These are phyloP conservation scores for Scutellospora calospora DNA, from an alignment of 371 early-diverging fungal genomes.

Conservation along the genomic window DNA sequence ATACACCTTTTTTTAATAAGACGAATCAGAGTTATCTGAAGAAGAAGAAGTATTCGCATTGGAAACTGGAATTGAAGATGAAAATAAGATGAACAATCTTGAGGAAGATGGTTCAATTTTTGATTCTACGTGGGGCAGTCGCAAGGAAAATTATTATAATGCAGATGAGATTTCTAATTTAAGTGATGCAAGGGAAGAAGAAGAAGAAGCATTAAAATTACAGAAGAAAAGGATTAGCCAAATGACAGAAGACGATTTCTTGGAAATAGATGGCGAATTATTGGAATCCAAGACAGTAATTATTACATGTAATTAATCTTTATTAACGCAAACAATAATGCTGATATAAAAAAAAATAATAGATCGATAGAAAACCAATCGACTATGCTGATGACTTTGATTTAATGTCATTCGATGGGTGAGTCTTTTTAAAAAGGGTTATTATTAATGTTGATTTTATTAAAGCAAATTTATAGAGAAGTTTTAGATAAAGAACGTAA, in stretches of 20 bases:
- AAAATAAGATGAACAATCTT: slow-evolving; percentile 48
- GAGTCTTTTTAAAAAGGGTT: slow-evolving; percentile 65
- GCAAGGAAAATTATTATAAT: slow-evolving; percentile 77
- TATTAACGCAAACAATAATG: too few species aligned
- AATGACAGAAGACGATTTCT: slow-evolving; percentile 91
- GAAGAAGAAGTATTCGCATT: slow-evolving; percentile 71
- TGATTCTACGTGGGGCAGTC: slow-evolving; percentile 68
- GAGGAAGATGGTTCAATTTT: slow-evolving; percentile 46
- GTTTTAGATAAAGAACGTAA: slow-evolving; percentile 58
- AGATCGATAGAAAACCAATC: too few species aligned
- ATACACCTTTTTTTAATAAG: neutral
- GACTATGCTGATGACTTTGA: neutral
- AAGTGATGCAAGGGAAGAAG: slow-evolving; percentile 89
- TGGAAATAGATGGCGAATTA: slow-evolving; percentile 67
- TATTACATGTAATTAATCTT: neutral
- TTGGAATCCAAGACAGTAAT: neutral
- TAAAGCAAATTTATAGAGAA: slow-evolving; percentile 50
- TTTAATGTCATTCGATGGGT: slow-evolving; percentile 43
- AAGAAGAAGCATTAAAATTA: slow-evolving; percentile 88
- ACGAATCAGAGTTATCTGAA: slow-evolving; percentile 61
- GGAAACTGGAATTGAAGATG: slow-evolving; percentile 62
- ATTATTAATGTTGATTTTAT: slow-evolving; percentile 50
- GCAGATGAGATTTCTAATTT: slow-evolving; percentile 78
- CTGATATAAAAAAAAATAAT: too few species aligned
- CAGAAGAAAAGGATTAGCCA: slow-evolving; percentile 80